Evolutionary conservation across 2,329 filamentous ascomycete species (phyloP).

Genomic region (Sporothrix euskadiensis): DNA sequence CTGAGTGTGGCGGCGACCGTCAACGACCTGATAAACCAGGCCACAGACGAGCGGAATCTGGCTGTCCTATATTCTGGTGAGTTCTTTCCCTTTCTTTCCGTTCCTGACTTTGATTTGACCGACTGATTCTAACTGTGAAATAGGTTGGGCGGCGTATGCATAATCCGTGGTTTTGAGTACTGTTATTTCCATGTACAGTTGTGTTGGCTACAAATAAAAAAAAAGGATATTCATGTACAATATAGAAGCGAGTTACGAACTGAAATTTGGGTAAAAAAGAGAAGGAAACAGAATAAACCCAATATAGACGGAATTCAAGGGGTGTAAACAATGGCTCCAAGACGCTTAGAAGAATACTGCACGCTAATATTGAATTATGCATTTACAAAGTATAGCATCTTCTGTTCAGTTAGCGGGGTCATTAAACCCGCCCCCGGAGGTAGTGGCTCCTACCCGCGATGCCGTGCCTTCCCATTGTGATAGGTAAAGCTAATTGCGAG

Average conservation of each 20-base stretch:
- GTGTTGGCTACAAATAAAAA: neutral
- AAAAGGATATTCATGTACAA: neutral
- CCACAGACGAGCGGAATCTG: conserved; percentile 87
- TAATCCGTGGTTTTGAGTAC: neutral
- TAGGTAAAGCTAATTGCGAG: conserved; percentile 15
- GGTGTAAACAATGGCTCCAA: neutral
- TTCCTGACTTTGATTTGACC: neutral
- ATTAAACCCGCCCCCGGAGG: conserved; percentile 10
- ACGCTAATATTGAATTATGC: neutral
- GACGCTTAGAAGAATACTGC: neutral
- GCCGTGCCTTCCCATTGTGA: neutral
- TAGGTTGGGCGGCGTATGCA: conserved; percentile 34
- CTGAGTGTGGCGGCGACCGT: conserved; percentile 93
- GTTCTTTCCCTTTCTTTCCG: conserved; percentile 35
- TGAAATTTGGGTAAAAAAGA: neutral
- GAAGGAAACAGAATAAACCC: neutral
- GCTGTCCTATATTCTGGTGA: conserved; percentile 82
- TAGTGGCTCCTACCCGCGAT: neutral
- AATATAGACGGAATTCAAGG: neutral
- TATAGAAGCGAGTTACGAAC: neutral
- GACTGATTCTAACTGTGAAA: neutral
- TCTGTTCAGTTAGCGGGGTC: neutral
- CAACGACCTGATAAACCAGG: conserved; percentile 94
- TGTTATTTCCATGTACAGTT: neutral
- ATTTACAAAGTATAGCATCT: neutral